Conservation (phyloP, 192 early-diverging fungal genomes). For the Coemansia sp. region DNA sequence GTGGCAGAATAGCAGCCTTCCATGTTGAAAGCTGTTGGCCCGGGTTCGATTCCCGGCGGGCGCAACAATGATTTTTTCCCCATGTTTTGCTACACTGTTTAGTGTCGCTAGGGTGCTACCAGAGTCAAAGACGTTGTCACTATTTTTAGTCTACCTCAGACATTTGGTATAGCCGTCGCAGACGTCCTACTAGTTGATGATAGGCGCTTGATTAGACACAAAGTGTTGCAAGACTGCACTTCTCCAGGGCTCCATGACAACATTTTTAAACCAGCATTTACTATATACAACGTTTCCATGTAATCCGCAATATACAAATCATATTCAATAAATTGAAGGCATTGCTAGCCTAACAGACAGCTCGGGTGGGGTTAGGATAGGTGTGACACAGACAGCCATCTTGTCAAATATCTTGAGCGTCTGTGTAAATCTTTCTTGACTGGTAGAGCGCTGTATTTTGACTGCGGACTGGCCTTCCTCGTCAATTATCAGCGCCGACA, state of each 20-base stretch:
- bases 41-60: conserved; percentile 73
- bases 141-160: too few relatives aligned
- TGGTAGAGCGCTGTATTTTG: conserved; percentile 17
- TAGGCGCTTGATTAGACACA: too few relatives aligned
- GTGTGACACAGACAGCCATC: conserved; percentile 63
- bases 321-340: conserved; percentile 8
- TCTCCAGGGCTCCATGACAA: too few relatives aligned
- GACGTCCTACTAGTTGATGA: too few relatives aligned
- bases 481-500: conserved; percentile 19
- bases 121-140: not conserved
- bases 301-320: too few relatives aligned
- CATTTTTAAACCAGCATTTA: too few relatives aligned
- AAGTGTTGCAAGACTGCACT: too few relatives aligned
- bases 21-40: conserved; percentile 60
- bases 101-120: not conserved
- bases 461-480: conserved; percentile 26
- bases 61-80: too few relatives aligned
- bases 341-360: conserved; percentile 15
- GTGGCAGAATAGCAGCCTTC: conserved; percentile 7
- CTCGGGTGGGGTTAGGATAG: conserved; percentile 11
- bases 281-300: too few relatives aligned
- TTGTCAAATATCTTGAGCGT: conserved; percentile 77
- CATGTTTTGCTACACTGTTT: too few relatives aligned
- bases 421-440: conserved; percentile 39
- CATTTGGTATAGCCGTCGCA: too few relatives aligned